These are phyloP conservation scores for Podila minutissima DNA, from an alignment of 192 early-diverging fungal species.

Conservation along the genomic window DNA sequence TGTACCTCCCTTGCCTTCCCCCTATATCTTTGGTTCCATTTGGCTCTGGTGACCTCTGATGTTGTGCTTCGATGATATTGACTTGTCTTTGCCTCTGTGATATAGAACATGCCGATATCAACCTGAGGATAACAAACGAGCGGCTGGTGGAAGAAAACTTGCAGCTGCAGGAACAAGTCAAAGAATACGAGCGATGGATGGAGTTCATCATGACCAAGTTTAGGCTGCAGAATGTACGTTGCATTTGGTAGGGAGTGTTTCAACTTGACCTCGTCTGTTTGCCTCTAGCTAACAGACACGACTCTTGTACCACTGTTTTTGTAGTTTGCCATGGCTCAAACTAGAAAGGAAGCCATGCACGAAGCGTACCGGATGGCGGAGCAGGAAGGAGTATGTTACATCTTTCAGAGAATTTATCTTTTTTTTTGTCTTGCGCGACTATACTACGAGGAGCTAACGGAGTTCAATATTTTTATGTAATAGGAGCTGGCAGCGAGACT, in stretches of 20 bases:
- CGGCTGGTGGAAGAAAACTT: conserved; percentile 42
- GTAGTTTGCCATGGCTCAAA: conserved; percentile 50
- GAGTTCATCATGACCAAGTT: conserved; percentile 50
- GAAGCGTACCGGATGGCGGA: conserved; percentile 48
- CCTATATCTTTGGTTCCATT: no score
- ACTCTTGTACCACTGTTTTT: no score
- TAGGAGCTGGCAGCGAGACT: conserved; percentile 27
- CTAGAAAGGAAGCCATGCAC: conserved; percentile 48
- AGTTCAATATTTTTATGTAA: neutral
- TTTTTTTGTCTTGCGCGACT: neutral
- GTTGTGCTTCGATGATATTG: no score
- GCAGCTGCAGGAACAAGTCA: conserved; percentile 43
- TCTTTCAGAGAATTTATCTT: neutral
- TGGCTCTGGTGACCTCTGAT: no score
- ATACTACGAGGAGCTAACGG: neutral
- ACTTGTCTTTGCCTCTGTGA: no score
- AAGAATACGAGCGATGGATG: conserved; percentile 46
- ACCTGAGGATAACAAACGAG: conserved; percentile 42
- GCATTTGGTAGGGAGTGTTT: no score
- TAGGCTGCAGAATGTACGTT: conserved; percentile 39
- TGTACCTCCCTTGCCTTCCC: no score
- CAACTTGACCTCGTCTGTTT: no score
- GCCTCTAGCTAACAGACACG: no score
- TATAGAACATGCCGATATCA: conserved; percentile 40
- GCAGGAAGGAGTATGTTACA: conserved; percentile 35